These are phyloP conservation scores for Sungouiella blattae DNA, from an alignment of 805 yeast species.

Conservation along the genomic window DNA sequence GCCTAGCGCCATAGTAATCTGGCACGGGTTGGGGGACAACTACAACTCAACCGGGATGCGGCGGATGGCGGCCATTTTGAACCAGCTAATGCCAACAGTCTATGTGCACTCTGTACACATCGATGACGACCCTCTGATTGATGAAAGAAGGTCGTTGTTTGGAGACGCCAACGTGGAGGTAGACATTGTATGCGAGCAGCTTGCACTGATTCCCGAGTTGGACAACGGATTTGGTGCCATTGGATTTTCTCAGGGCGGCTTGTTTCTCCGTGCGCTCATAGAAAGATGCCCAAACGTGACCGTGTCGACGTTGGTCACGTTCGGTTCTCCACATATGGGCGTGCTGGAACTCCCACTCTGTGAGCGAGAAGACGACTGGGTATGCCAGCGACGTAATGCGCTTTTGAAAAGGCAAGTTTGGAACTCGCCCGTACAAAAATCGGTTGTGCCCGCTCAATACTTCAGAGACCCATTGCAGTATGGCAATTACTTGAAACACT, in stretches of 20 bases:
- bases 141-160: constrained; percentile 51
- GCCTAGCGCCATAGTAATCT: constrained; percentile 51
- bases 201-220: constrained; percentile 45
- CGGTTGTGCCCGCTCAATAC: constrained; percentile 70
- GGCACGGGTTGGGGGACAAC: constrained; percentile 86
- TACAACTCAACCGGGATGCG: constrained; percentile 60
- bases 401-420: constrained; percentile 60
- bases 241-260: constrained; percentile 83
- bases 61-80: constrained; percentile 40
- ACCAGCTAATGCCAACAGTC: constrained; percentile 45
- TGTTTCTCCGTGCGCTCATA: constrained; percentile 65
- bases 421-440: constrained; percentile 50
- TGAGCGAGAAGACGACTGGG: constrained; percentile 46
- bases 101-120: constrained; percentile 53
- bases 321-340: constrained; percentile 83
- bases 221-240: constrained; percentile 62
- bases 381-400: constrained; percentile 54
- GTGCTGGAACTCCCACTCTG: constrained; percentile 66
- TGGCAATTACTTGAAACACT: constrained; percentile 51
- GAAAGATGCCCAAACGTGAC: constrained; percentile 48
- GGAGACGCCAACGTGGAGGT: constrained; percentile 61
- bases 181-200: constrained; percentile 51
- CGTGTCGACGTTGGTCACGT: constrained; percentile 57
- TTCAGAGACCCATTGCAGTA: constrained; percentile 59
- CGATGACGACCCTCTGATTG: constrained; percentile 46